These are phyloP conservation scores for Thielaviopsis musarum DNA, from an alignment of 2,329 filamentous ascomycete species.

Conservation along the genomic window DNA sequence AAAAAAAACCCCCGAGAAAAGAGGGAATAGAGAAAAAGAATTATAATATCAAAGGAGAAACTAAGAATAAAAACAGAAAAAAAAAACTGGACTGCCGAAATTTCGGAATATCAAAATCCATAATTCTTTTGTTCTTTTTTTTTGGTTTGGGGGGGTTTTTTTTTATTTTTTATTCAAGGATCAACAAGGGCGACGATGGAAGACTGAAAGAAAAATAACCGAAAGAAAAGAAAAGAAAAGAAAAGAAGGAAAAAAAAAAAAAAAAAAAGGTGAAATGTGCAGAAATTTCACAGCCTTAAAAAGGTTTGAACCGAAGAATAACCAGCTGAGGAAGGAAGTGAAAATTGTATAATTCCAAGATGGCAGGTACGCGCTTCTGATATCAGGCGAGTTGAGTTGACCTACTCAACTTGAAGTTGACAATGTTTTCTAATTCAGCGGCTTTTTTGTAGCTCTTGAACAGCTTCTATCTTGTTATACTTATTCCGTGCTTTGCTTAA, in stretches of 20 bases:
- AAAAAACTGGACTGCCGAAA: not conserved
- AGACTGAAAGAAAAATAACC: not conserved
- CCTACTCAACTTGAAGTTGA: too few species aligned
- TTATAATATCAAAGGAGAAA: not conserved
- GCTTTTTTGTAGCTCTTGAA: too few species aligned
- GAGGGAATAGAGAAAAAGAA: too few species aligned
- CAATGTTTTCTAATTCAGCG: too few species aligned
- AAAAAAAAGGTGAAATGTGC: not conserved
- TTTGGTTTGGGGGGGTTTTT: too few species aligned
- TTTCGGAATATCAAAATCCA: not conserved
- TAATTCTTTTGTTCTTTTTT: not conserved
- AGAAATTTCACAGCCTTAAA: not conserved
- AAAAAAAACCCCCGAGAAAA: not conserved
- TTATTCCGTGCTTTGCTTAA: too few species aligned
- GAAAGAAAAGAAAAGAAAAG: not conserved
- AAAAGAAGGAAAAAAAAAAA: not conserved
- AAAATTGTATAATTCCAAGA: not conserved
- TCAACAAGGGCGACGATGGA: not conserved
- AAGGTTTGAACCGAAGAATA: not conserved
- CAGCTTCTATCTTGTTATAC: too few species aligned
- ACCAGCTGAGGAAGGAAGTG: conserved; percentile 13
- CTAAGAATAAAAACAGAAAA: not conserved
- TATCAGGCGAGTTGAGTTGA: too few species aligned
- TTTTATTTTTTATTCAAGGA: not conserved
- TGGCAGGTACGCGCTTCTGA: not conserved